Evolutionary conservation across 441 rosid genomes (phyloP), one percentile per base, ranked within the genome.

Genomic region (Brassica balearica): DNA sequence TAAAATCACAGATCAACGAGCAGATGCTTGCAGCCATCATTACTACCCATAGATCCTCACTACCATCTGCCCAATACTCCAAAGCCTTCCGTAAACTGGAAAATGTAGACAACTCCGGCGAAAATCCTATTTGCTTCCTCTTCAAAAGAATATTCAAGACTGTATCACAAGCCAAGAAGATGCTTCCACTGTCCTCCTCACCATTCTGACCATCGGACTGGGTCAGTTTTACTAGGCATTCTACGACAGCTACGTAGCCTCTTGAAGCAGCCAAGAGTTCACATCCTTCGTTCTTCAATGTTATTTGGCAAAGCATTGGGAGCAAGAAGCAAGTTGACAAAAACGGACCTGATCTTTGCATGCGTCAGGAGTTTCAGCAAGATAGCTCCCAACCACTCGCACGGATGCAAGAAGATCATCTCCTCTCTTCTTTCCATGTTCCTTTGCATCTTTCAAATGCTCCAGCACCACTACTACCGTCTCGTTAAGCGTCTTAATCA

Each of bases 361-460:
- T 20, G 97, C 95, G 73, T 81, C 34, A 6, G 98, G 98, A 25
- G 89, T 80, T 84, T 92, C 95, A 72, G 98, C 98, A 77, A 95
- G 98, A 87, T 88, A 96, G 81, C 98, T 91, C 79, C 97, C 97
- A 81, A 90, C 83, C 74, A 94, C 81, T 15, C 98, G 87, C 66
- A 96, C 96, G 27, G 98, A 94, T 68, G 97, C 97, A 83, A 96
- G 94, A 82, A 96, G 97, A 64, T 96, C 97, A 86, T 87, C 82
- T 84, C 98, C 96, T 83, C 84, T 92, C 80, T 84, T 92, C 36
- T 76, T 85, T 65, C 88, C 91, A 84, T 93, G 96, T 73, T 95
- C 97, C 98, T 92, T 90, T 80, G 99, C 94, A 86, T 93, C 98
- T 83, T 88, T 80, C 62, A 95, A 84, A 79, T 93, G 89, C 77